Conservation (phyloP, 139 green algal genomes). For the Chlorella sp. region DNA sequence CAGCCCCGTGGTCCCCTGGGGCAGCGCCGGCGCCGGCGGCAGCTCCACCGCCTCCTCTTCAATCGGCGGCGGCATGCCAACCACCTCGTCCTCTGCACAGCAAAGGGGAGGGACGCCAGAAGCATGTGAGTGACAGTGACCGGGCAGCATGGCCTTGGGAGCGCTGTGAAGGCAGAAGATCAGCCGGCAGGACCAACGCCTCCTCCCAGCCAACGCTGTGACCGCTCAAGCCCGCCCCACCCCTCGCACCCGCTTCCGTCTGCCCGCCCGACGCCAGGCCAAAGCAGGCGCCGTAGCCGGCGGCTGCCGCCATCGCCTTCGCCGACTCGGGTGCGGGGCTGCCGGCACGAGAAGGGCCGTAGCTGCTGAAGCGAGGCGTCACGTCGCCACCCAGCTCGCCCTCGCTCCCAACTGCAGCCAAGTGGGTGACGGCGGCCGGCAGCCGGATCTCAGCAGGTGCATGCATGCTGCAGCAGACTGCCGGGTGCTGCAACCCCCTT, state of each 20-base stretch:
- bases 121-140: too few relatives aligned
- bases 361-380: not conserved
- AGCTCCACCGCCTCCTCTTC: not conserved
- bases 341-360: not conserved
- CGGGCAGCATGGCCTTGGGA: too few relatives aligned
- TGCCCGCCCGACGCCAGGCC: not conserved
- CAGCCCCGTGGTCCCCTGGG: slow-evolving; percentile 25
- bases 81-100: not conserved
- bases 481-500: too few relatives aligned
- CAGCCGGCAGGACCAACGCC: too few relatives aligned
- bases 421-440: too few relatives aligned
- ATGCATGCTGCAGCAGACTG: too few relatives aligned
- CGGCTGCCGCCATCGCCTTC: not conserved
- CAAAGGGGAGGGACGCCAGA: too few relatives aligned
- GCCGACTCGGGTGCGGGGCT: not conserved
- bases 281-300: slow-evolving; percentile 9
- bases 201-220: too few relatives aligned
- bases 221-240: not conserved
- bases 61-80: not conserved
- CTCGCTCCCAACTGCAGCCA: slow-evolving; percentile 16
- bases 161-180: too few relatives aligned
- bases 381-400: not conserved
- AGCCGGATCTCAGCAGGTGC: too few relatives aligned
- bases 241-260: not conserved
- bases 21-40: slow-evolving; percentile 16